Conservation (phyloP, 768 basidiomycete genomes). For the Trametes coccinea region DNA sequence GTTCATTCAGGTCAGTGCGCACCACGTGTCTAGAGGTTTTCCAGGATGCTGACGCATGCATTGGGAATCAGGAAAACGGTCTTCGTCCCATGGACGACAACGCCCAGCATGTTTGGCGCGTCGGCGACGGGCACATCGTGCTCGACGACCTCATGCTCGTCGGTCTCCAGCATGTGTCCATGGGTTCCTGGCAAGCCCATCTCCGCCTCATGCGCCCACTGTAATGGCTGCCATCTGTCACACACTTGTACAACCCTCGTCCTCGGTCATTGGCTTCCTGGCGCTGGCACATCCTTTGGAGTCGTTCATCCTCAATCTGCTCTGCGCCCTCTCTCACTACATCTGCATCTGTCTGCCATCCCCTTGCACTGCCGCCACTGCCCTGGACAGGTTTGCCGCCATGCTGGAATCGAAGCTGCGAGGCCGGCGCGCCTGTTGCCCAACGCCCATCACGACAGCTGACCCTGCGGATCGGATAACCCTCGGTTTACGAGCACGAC, state of each 20-base stretch:
- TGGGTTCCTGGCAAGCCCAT: slow-evolving; percentile 83
- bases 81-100: slow-evolving; percentile 61
- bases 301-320: no score
- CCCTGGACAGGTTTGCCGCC: no score
- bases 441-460: no score
- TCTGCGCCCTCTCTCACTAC: no score
- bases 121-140: slow-evolving; percentile 56
- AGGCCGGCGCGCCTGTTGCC: no score
- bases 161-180: slow-evolving; percentile 79
- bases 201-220: slow-evolving; percentile 47
- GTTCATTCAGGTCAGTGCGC: slow-evolving; percentile 56
- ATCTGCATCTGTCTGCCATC: neutral
- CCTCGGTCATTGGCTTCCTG: no score
- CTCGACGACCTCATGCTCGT: slow-evolving; percentile 72
- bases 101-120: slow-evolving; percentile 58
- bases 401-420: no score
- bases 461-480: no score
- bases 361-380: neutral
- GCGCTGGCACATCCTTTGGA: no score
- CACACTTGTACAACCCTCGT: no score
- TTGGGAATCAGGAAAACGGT: slow-evolving; percentile 45
- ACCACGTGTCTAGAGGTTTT: slow-evolving; percentile 1
- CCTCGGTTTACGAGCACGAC: no score
- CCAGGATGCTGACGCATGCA: no score
- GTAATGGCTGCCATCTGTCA: neutral